Conservation (phyloP, 345 rosid species). For the Laguncularia racemosa region DNA sequence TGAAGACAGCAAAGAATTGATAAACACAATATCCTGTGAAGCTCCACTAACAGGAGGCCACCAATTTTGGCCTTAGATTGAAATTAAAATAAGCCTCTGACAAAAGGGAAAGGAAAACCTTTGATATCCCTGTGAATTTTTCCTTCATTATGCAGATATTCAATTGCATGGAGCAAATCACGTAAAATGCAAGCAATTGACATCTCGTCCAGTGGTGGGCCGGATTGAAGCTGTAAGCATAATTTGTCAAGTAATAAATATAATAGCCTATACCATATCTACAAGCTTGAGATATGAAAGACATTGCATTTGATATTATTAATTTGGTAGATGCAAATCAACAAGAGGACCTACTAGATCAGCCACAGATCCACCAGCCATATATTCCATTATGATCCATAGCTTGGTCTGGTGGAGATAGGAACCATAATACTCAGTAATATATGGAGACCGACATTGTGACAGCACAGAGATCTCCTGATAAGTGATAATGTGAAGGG, state of each 20-base stretch:
- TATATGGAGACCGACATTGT: conserved; percentile 92
- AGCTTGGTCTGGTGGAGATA: conserved; percentile 94
- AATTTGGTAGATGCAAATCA: background rate
- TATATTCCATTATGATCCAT: conserved; percentile 99
- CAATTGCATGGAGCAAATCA: conserved; percentile 94
- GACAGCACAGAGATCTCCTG: conserved; percentile 97
- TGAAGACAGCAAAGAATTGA: conserved; percentile 1
- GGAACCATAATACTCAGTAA: conserved; percentile 95
- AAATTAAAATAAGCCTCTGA: background rate
- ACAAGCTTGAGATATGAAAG: background rate
- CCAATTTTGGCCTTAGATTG: background rate
- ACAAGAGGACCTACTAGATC: conserved; percentile 76
- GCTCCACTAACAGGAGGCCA: background rate
- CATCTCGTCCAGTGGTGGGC: conserved; percentile 83
- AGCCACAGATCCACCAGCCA: conserved; percentile 99
- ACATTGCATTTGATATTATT: background rate
- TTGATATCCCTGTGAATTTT: conserved; percentile 98
- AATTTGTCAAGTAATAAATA: too few relatives aligned
- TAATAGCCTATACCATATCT: too few relatives aligned
- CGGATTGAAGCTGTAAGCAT: conserved; percentile 78
- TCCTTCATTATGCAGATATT: conserved; percentile 89
- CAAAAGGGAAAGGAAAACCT: conserved; percentile 40
- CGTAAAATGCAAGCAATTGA: conserved; percentile 91
- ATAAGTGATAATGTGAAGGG: conserved; percentile 21
- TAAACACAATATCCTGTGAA: background rate